Percentiles rank a stretch among this genome's conserved stretches.
These are phyloP conservation scores for Candida takata DNA, from an alignment of 805 yeast genomes.

Conservation along the genomic window DNA sequence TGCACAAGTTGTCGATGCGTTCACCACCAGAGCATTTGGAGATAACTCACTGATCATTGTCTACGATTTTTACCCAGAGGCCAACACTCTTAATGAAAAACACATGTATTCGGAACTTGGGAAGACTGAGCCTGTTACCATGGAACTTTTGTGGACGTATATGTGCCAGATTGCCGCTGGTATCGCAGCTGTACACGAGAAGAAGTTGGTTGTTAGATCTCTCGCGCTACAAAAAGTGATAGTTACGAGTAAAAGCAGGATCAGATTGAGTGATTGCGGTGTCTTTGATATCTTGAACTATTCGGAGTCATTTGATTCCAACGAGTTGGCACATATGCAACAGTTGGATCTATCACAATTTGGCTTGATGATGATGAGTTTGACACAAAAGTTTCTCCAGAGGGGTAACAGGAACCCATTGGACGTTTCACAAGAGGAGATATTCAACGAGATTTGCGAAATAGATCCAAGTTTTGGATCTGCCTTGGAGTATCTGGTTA, in stretches of 20 bases:
- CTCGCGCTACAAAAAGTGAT: conserved; percentile 64
- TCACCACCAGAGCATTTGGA: conserved; percentile 81
- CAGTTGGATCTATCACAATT: conserved; percentile 49
- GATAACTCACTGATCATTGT: conserved; percentile 69
- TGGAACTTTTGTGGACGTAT: conserved; percentile 67
- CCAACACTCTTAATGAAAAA: conserved; percentile 61
- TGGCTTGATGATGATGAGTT: conserved; percentile 52
- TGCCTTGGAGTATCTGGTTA: conserved; percentile 33
- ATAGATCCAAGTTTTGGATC: conserved; percentile 40
- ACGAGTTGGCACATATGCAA: conserved; percentile 31
- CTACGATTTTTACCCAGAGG: conserved; percentile 79
- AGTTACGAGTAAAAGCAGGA: conserved; percentile 62
- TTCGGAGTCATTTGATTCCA: conserved; percentile 22
- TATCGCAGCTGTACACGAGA: conserved; percentile 54
- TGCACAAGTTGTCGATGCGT: conserved; percentile 69
- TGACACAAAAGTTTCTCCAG: conserved; percentile 22
- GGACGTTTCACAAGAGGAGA: too few species aligned
- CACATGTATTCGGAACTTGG: conserved; percentile 44
- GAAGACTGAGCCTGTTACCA: conserved; percentile 46
- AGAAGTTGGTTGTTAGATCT: conserved; percentile 56
- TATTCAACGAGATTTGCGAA: conserved; percentile 18
- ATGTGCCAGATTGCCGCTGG: conserved; percentile 71
- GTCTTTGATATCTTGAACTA: conserved; percentile 56
- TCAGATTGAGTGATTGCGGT: conserved; percentile 68
- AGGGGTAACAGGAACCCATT: conserved; percentile 1